Evolutionary conservation across 306 rosid species (phyloP).

Genomic region (cucumber (Cucumis sativus)): DNA sequence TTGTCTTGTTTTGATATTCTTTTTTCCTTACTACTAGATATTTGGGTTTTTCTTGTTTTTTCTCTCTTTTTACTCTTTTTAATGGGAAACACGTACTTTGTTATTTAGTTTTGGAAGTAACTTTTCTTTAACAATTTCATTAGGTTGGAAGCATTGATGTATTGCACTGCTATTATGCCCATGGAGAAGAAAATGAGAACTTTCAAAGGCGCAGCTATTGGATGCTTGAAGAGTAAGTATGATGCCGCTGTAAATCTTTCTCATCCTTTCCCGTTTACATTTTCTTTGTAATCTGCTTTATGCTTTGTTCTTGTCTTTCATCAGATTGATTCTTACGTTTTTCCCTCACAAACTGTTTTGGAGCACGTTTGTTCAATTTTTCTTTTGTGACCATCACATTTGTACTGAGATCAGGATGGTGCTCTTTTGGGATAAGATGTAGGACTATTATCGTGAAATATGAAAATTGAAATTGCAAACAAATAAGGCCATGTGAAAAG

Average conservation of each 20-base stretch:
- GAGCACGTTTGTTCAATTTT: background rate
- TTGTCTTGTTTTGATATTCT: background rate
- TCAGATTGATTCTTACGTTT: background rate
- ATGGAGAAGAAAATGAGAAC: slow-evolving; percentile 85
- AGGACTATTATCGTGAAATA: background rate
- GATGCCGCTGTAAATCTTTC: slow-evolving; percentile 6
- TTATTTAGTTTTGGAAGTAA: slow-evolving; percentile 9
- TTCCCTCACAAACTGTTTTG: background rate
- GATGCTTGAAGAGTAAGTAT: slow-evolving; percentile 88
- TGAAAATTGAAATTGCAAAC: background rate
- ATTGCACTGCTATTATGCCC: slow-evolving; percentile 89
- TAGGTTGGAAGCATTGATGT: slow-evolving; percentile 92
- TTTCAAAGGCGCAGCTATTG: slow-evolving; percentile 95
- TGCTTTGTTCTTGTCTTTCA: background rate
- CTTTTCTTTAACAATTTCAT: slow-evolving; percentile 25
- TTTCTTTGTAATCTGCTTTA: background rate
- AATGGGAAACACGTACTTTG: background rate
- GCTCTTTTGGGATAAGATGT: background rate
- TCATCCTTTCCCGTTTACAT: background rate
- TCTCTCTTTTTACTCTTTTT: background rate
- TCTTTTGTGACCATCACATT: background rate
- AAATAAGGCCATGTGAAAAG: background rate
- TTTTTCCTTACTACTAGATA: background rate
- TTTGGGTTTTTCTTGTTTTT: background rate
- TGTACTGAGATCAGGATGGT: background rate